Evolutionary conservation across 2,329 filamentous ascomycete genomes (phyloP).

Genomic region (Thielaviopsis euricoi): DNA sequence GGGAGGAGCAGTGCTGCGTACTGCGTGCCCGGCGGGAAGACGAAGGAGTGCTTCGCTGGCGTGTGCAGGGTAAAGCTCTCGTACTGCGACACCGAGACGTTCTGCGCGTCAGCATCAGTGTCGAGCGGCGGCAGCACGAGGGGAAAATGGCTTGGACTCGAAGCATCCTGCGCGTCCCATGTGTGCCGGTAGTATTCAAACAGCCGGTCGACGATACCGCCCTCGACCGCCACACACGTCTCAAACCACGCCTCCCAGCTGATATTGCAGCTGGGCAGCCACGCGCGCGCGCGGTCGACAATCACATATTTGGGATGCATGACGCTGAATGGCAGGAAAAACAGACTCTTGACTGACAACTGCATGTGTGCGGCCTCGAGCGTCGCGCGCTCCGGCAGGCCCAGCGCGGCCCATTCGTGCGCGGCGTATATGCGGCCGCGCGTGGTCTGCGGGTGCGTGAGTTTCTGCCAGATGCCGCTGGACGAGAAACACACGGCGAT

Average conservation of each 20-base stretch:
- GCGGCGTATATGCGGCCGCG: conserved; percentile 45
- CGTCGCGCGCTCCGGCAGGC: conserved; percentile 40
- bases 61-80: conserved; percentile 8
- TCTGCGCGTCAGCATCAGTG: background rate
- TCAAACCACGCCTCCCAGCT: conserved; percentile 85
- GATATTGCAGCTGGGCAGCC: conserved; percentile 67
- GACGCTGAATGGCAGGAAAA: conserved; percentile 67
- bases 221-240: conserved; percentile 51
- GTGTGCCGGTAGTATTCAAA: conserved; percentile 49
- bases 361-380: conserved; percentile 44
- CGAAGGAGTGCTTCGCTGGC: conserved; percentile 28
- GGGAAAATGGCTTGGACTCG: background rate
- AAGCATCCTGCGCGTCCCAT: conserved; percentile 34
- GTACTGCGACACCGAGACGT: background rate
- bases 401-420: conserved; percentile 44
- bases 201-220: conserved; percentile 43
- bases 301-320: conserved; percentile 77
- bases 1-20: conserved; percentile 49
- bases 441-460: conserved; percentile 51
- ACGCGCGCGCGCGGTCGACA: conserved; percentile 48
- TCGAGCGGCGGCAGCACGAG: background rate
- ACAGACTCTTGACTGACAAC: conserved; percentile 58
- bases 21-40: conserved; percentile 57
- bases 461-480: conserved; percentile 52
- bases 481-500: conserved; percentile 67